These are phyloP conservation scores for Nitzschia palea DNA, from an alignment of 108 stramenopile species.

Conservation along the genomic window DNA sequence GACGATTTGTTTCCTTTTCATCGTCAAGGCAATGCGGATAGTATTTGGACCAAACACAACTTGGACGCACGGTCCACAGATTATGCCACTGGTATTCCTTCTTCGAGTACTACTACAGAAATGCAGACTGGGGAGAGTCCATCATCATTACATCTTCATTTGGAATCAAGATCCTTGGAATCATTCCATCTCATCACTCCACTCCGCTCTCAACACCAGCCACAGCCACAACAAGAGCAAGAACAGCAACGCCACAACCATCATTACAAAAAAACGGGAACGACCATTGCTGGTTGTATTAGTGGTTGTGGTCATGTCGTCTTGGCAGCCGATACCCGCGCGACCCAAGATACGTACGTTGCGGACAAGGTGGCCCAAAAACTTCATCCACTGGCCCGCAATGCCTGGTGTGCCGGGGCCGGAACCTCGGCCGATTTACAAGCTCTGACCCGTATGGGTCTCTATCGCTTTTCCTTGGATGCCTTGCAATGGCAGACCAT, in stretches of 20 bases:
- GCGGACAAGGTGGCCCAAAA: slow-evolving; percentile 79
- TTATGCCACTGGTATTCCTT: not conserved
- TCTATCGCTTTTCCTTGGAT: slow-evolving; percentile 37
- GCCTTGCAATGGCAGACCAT: slow-evolving; percentile 5
- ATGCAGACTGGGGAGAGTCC: not conserved
- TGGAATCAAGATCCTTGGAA: not conserved
- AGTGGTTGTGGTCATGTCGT: slow-evolving; percentile 37
- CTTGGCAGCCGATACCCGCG: slow-evolving; percentile 80
- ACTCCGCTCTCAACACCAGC: not conserved
- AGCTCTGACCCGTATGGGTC: slow-evolving; percentile 52
- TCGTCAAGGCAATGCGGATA: too few species aligned
- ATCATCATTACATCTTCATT: not conserved
- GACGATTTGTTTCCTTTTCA: too few species aligned
- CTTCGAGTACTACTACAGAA: not conserved
- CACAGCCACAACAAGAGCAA: too few species aligned
- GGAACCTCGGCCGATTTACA: slow-evolving; percentile 86
- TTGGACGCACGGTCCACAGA: not conserved
- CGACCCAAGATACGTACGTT: slow-evolving; percentile 70
- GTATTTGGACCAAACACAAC: not conserved
- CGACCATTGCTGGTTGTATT: slow-evolving; percentile 66
- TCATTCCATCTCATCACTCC: too few species aligned
- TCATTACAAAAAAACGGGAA: slow-evolving; percentile 55
- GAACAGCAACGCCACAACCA: not conserved
- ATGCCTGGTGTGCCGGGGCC: slow-evolving; percentile 74
- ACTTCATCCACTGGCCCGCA: slow-evolving; percentile 56